Percentiles rank a stretch among this genome's conserved stretches.
Evolutionary conservation across 1,284 basidiomycete genomes (phyloP).

Genomic region (Moniliella sp.): DNA sequence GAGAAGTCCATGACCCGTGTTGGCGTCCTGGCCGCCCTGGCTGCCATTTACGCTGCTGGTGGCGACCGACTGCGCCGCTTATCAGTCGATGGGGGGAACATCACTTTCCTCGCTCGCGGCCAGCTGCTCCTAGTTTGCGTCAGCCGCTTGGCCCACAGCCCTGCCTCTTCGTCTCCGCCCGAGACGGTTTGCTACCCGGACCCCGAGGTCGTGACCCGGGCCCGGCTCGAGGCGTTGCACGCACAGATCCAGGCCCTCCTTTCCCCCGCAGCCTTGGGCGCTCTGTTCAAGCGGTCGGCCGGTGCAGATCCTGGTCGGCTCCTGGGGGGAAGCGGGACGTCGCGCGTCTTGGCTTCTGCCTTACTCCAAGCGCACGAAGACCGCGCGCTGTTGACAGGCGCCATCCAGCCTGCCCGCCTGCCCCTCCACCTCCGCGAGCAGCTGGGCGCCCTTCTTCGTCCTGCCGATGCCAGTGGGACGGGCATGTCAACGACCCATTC

Average conservation of each 20-base stretch:
- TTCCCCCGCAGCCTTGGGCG: slow-evolving; percentile 56
- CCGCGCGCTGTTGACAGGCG: slow-evolving; percentile 49
- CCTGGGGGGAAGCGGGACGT: slow-evolving; percentile 29
- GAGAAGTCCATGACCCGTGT: slow-evolving; percentile 56
- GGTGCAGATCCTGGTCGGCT: slow-evolving; percentile 69
- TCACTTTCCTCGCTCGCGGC: slow-evolving; percentile 61
- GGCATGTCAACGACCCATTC: not conserved
- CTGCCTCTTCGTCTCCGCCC: not conserved
- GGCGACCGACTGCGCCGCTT: slow-evolving; percentile 15
- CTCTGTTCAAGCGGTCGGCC: slow-evolving; percentile 63
- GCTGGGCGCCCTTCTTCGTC: slow-evolving; percentile 24
- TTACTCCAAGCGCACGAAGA: slow-evolving; percentile 1
- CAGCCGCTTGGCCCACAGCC: slow-evolving; percentile 57
- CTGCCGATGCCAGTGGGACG: not conserved
- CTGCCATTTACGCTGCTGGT: slow-evolving; percentile 43
- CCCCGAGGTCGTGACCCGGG: slow-evolving; percentile 67
- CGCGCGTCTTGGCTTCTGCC: not conserved
- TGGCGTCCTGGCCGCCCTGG: slow-evolving; percentile 78
- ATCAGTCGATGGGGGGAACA: slow-evolving; percentile 39
- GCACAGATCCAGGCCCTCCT: slow-evolving; percentile 75
- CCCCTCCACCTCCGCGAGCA: slow-evolving; percentile 41
- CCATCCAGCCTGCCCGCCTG: slow-evolving; percentile 57
- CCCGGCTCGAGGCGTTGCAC: slow-evolving; percentile 81
- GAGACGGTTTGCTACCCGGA: slow-evolving; percentile 36
- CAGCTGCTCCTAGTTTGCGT: slow-evolving; percentile 78